A percentile compares a stretch with the other conserved stretches of the same genome.
These are phyloP conservation scores for Globisporangium recalcitrans DNA, from an alignment of 352 stramenopile species.

Conservation along the genomic window DNA sequence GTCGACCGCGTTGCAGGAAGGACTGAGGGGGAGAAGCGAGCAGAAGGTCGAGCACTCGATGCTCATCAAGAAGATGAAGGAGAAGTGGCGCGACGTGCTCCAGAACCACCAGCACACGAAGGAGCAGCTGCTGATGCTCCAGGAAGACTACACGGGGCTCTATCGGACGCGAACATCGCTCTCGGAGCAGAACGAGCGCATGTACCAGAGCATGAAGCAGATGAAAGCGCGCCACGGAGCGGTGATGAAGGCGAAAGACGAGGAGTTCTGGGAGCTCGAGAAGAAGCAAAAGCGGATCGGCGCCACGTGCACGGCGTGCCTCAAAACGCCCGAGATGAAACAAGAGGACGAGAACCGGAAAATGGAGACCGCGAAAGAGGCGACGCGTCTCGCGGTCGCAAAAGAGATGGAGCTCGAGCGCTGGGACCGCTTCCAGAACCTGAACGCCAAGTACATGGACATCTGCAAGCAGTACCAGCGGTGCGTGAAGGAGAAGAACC, in stretches of 20 bases:
- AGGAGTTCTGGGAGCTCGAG: constrained; percentile 56
- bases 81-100: constrained; percentile 62
- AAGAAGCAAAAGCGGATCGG: constrained; percentile 50
- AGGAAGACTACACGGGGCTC: constrained; percentile 68
- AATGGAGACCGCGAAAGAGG: constrained; percentile 41
- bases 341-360: constrained; percentile 34
- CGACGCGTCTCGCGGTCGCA: constrained; percentile 38
- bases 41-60: constrained; percentile 42
- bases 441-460: constrained; percentile 68
- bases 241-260: constrained; percentile 41
- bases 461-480: constrained; percentile 37
- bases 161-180: constrained; percentile 38
- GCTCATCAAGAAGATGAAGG: constrained; percentile 49
- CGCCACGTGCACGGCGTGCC: constrained; percentile 36
- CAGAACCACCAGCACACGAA: constrained; percentile 34
- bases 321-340: constrained; percentile 53
- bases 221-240: constrained; percentile 46
- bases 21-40: constrained; percentile 37
- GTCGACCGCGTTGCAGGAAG: constrained; percentile 43
- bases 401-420: constrained; percentile 60
- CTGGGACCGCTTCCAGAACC: constrained; percentile 62
- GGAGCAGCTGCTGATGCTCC: constrained; percentile 57
- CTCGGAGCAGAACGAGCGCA: constrained; percentile 40
- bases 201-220: constrained; percentile 38
- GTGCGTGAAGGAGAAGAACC: constrained; percentile 19